Evolutionary conservation across 148 eudicot species (phyloP), one percentile per base, ranked within the genome.

Genomic region (Silene latifolia): DNA sequence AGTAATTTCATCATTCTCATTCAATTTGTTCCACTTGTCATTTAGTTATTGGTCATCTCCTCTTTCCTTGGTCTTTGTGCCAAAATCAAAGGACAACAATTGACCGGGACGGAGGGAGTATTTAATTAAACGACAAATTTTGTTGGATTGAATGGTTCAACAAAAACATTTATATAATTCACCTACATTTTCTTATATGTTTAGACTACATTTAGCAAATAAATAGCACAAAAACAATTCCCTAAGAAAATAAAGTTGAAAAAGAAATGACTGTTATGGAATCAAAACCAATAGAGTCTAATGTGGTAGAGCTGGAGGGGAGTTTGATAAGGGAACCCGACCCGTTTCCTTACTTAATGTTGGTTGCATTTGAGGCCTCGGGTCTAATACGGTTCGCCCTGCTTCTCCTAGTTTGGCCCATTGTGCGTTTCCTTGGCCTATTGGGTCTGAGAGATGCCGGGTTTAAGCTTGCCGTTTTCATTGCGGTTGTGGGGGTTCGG

Each of bases 321-420:
- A 80, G 84, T 7, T 83, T 90, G 51, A 83, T 90, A 39, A 72
- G 83, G 2, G 81, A 80, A 21, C 59, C 78, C 4, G 83, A 81
- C 76, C 85, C 88, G 1, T 88, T 88, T 78, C 81, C 90, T 1
- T 88, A 88, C 69, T 88, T 88, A 60, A 83, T 86, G 73, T 76
- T 88, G 8, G 75, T 83, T 0, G 89, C 88, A 44, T 86, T 87
- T 72, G 95, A 90, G 64, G 87, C 86, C 0, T 87, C 92, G 9
- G 95, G 95, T 20, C 54, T 86, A 21, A 72, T 88, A 15, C 82
- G 92, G 42, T 88, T 90, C 19, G 51, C 83, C 47, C 32, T 87
- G 29, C 79, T 90, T 67, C 81, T 90, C 32, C 39, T 87, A 15
- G 71, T 81, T 7, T 76, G 90, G 80, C 95, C 92, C 12, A 10